phyloP scores from a whole-genome alignment of 2,329 filamentous ascomycete genomes.

The Metarhizium brunneum region DNA sequence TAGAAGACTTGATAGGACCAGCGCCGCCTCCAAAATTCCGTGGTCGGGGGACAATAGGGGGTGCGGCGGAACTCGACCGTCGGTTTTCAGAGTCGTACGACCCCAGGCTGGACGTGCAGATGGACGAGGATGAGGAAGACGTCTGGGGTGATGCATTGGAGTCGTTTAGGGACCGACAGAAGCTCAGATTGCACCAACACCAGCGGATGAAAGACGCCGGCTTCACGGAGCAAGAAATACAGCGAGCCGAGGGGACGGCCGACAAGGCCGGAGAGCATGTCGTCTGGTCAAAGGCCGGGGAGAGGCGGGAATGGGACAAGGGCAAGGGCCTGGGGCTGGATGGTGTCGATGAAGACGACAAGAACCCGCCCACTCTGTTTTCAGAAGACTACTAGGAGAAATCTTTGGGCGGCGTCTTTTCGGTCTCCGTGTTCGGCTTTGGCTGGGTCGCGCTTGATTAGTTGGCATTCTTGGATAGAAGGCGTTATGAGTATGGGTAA shows the following conservation, averaged over 20 bases:
- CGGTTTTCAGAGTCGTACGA: constrained; percentile 65
- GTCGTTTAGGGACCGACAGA: constrained; percentile 67
- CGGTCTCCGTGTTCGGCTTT: neutral
- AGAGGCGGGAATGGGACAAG: constrained; percentile 52
- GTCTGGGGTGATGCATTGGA: constrained; percentile 78
- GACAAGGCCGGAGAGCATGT: constrained; percentile 56
- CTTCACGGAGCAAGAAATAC: constrained; percentile 66
- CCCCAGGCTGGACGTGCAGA: constrained; percentile 45
- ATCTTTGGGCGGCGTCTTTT: neutral
- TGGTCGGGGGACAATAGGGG: constrained; percentile 59
- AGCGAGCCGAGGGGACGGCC: constrained; percentile 45
- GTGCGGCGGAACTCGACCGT: constrained; percentile 61
- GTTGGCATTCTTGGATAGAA: too few species aligned
- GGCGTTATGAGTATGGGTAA: too few species aligned
- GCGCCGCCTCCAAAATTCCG: constrained; percentile 46
- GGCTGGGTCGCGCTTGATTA: neutral
- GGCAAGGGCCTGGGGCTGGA: constrained; percentile 32
- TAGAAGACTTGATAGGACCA: constrained; percentile 71
- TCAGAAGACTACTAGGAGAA: constrained; percentile 6
- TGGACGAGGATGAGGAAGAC: constrained; percentile 40
- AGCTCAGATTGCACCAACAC: constrained; percentile 66
- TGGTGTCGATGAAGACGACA: constrained; percentile 3
- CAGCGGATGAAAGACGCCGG: constrained; percentile 69
- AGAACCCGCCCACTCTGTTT: constrained; percentile 4
- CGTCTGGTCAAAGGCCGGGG: constrained; percentile 60